phyloP scores from a whole-genome alignment of 1,139 yeast genomes.

The Hansenula lynferdii region DNA sequence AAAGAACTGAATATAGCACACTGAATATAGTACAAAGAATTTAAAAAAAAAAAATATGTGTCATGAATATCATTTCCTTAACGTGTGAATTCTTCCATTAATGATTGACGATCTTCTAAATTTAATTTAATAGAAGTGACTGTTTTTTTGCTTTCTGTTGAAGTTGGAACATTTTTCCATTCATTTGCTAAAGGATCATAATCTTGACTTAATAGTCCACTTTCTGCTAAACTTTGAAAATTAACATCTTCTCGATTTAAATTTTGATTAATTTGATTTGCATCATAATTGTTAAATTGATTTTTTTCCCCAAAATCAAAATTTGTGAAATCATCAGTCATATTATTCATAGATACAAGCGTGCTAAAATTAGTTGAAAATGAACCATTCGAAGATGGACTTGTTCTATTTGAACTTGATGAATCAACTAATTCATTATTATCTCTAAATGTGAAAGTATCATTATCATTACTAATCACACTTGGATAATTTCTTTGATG shows the following conservation, averaged over 20 bases:
- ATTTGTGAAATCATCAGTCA: not conserved
- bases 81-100: conserved; percentile 11
- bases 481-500: conserved; percentile 15
- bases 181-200: conserved; percentile 15
- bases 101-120: conserved; percentile 13
- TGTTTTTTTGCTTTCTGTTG: not conserved
- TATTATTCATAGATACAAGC: conserved; percentile 6
- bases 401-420: not conserved
- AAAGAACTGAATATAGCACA: not conserved
- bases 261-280: no score
- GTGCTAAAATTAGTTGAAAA: conserved; percentile 11
- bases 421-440: not conserved
- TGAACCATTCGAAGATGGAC: conserved; percentile 4
- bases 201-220: conserved; percentile 13
- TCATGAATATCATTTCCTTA: not conserved
- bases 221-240: not conserved
- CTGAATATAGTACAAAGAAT: not conserved
- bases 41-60: not conserved
- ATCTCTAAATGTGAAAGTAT: not conserved
- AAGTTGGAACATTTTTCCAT: conserved; percentile 5
- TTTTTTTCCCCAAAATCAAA: not conserved
- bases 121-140: conserved; percentile 5
- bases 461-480: conserved; percentile 3
- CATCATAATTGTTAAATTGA: no score
- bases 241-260: not conserved